A percentile compares a stretch with the other conserved stretches of the same genome.
Conservation (phyloP, 2,329 filamentous ascomycete species). For the Cucurbitaria berberidis region DNA sequence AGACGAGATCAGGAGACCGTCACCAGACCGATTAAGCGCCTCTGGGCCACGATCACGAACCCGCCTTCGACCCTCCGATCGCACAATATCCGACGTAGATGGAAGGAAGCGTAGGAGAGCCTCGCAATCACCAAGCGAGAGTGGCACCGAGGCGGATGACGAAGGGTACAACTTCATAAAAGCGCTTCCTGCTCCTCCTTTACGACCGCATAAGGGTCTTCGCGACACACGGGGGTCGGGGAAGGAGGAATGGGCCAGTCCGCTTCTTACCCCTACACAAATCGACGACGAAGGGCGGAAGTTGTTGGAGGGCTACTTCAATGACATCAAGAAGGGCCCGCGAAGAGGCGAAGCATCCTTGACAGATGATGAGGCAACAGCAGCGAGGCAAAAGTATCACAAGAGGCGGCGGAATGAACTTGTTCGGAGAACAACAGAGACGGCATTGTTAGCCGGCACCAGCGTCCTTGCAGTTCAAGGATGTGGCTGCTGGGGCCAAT, state of each 20-base stretch:
- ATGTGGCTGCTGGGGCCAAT: slow-evolving; percentile 41
- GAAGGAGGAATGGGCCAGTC: slow-evolving; percentile 43
- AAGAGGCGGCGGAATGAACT: slow-evolving; percentile 91
- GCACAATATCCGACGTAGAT: slow-evolving; percentile 35
- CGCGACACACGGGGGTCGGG: slow-evolving; percentile 57
- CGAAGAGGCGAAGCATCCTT: slow-evolving; percentile 23
- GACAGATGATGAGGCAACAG: slow-evolving; percentile 47
- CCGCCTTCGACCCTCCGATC: slow-evolving; percentile 18
- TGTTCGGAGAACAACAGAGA: slow-evolving; percentile 68
- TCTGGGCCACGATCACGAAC: slow-evolving; percentile 18
- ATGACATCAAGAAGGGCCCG: slow-evolving; percentile 23
- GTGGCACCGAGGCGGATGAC: slow-evolving; percentile 93
- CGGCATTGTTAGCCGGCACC: slow-evolving; percentile 60
- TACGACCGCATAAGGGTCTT: slow-evolving; percentile 77
- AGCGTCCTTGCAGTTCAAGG: slow-evolving; percentile 55
- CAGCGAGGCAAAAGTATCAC: slow-evolving; percentile 70
- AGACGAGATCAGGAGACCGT: slow-evolving; percentile 30
- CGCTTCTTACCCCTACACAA: slow-evolving; percentile 55
- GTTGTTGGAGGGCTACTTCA: slow-evolving; percentile 48
- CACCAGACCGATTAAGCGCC: slow-evolving; percentile 10
- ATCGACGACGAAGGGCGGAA: slow-evolving; percentile 55
- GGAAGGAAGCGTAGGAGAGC: slow-evolving; percentile 34
- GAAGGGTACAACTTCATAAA: slow-evolving; percentile 79
- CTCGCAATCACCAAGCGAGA: slow-evolving; percentile 70
- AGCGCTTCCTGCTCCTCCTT: slow-evolving; percentile 79